Evolutionary conservation across 805 yeast species (phyloP), one percentile per base, ranked within the genome.

Genomic region (Wickerhamomyces subpelliculosus): DNA sequence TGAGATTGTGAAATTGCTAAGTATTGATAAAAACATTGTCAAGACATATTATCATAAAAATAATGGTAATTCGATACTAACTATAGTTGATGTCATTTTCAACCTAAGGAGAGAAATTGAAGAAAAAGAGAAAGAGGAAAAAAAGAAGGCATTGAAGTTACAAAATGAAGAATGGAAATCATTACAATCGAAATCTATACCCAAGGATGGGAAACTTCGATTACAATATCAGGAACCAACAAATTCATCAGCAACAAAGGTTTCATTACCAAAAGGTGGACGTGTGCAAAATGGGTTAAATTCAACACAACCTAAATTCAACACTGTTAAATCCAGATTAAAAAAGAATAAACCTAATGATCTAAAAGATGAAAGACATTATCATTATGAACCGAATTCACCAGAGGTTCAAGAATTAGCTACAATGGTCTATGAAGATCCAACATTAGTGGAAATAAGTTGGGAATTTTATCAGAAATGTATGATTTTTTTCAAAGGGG

Each of bases 401-500:
- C 32, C 37, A 0, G 68, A 65, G 39, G 57, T 57, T 4, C 31
- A 41, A 3, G 71, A 65, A 35, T 42, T 75, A 22, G 49, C 58
- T 1, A 50, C 51, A 3, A 36, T 64, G 2, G 56, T 66, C 19
- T 46, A 54, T 10, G 47, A 60, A 9, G 70, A 71, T 46, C 44
- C 53, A 0, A 44, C 44, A 7, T 53, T 76, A 11, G 55, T 52
- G 12, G 44, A 48, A 1, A 47, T 76, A 11, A 62, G 62, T 43
- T 61, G 61, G 37, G 44, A 45, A 1, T 76, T 77, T 41, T 60
- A 68, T 27, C 43, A 54, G 17, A 48, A 57, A 12, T 65, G 68
- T 11, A 35, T 75, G 5, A 52, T 41, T 13, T 72, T 68, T 46
- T 73, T 64, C 47, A 43, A 61, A n/a, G 78, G 78, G 4, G 64